Evolutionary conservation across 2,329 filamentous ascomycete species (phyloP), one percentile per base, ranked within the genome.

Genomic region (Trichoderma sp.): DNA sequence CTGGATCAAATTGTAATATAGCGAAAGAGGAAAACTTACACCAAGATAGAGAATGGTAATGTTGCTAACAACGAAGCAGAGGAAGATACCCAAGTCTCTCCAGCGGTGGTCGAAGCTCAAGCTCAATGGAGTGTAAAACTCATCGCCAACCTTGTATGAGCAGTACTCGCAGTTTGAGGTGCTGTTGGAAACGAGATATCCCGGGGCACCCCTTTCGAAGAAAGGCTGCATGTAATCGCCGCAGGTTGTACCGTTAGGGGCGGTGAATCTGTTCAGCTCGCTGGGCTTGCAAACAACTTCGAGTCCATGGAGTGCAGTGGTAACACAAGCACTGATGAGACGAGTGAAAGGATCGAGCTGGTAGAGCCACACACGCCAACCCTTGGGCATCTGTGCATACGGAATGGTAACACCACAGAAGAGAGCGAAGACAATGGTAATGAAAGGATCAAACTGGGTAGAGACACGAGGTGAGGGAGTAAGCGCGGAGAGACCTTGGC

Each of bases 391-490:
- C 83, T 94, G 91, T 0, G 92, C 90, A 59, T 92, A 90, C 0
- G 95, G 93, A 68, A 97, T 94, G 0, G 94, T 93, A 77, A 97
- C 95, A 83, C 95, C 95, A 80, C 94, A 97, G 90, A 97, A 97
- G 29, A 97, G 89, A 1, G 93, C 89, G 81, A 97, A 96, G 75
- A 93, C 91, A 82, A 97, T 94, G 83, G 95, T 92, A 82, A 97
- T 86, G 82, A 95, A 94, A 0, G 95, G 95, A 79, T 97, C 95
- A 78, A 94, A 89, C 78, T 96, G 91, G 16, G 93, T 91, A 0
- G 93, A 92, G 79, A 97, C 94, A 84, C 95, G 95, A 2, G 93
- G 91, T 29, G 90, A 92, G 0, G 95, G 94, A 0, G 94, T 97
- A 74, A 96, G 85, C 0, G 95, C 92, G 0, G 94, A 92, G 5